A percentile compares a stretch with the other conserved stretches of the same genome.
These are phyloP conservation scores for Cystobasidiaceae sp. DNA, from an alignment of 1,284 basidiomycete genomes.

Conservation along the genomic window DNA sequence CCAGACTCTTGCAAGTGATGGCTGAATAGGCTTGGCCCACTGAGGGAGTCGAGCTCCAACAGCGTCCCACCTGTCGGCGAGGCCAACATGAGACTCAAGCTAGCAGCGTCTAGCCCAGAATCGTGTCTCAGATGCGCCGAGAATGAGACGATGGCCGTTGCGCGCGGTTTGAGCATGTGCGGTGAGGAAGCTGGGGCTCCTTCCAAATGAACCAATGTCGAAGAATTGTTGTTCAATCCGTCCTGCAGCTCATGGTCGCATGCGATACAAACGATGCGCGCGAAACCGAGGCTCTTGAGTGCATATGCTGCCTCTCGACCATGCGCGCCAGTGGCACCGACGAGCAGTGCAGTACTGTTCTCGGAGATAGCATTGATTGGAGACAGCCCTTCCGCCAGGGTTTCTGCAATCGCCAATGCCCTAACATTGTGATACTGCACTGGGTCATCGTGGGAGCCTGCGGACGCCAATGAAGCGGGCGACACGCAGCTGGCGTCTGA, in stretches of 20 bases:
- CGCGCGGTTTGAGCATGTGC: neutral
- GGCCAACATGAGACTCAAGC: neutral
- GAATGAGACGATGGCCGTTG: slow-evolving; percentile 8
- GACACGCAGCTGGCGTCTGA: neutral
- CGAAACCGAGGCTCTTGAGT: neutral
- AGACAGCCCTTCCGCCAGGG: neutral
- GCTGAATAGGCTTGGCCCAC: neutral
- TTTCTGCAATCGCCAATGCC: slow-evolving; percentile 12
- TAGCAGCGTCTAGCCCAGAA: neutral
- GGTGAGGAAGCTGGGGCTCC: neutral
- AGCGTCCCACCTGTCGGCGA: slow-evolving; percentile 26
- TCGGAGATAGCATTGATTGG: slow-evolving; percentile 28
- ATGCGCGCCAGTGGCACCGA: slow-evolving; percentile 8
- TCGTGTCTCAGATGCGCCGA: neutral
- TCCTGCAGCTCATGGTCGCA: neutral
- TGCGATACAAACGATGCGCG: slow-evolving; percentile 1
- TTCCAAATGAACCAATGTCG: neutral
- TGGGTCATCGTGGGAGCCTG: neutral
- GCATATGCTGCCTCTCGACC: slow-evolving; percentile 27
- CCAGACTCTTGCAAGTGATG: neutral
- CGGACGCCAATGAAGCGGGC: no score
- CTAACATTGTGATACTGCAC: slow-evolving; percentile 2
- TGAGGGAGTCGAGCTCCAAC: slow-evolving; percentile 8
- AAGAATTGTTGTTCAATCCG: neutral
- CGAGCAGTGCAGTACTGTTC: neutral